These are phyloP conservation scores for Lactarius pseudohatsudake DNA, from an alignment of 768 basidiomycete genomes.

Conservation along the genomic window DNA sequence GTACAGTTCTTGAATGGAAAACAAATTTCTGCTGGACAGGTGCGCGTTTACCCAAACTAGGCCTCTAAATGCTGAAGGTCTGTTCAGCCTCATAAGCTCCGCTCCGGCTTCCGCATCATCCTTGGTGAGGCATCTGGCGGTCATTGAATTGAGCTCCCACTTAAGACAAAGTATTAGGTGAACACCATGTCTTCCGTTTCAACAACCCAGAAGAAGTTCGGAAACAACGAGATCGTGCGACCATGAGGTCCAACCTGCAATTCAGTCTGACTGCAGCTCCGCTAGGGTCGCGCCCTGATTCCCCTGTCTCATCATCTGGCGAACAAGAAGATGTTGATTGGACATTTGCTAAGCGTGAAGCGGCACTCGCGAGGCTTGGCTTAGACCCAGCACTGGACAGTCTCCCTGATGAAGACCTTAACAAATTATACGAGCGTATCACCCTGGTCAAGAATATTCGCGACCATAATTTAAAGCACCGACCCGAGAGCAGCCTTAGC, in stretches of 20 bases:
- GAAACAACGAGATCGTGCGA: constrained; percentile 82
- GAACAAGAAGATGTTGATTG: constrained; percentile 84
- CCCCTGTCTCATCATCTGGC: constrained; percentile 66
- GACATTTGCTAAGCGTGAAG: constrained; percentile 96
- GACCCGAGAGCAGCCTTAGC: constrained; percentile 87
- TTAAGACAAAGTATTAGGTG: constrained; percentile 50
- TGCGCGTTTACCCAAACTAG: constrained; percentile 38
- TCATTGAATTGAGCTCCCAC: not conserved
- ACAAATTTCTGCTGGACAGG: constrained; percentile 74
- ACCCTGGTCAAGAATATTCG: constrained; percentile 88
- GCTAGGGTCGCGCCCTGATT: constrained; percentile 76
- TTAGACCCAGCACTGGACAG: constrained; percentile 88
- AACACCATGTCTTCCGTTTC: constrained; percentile 97
- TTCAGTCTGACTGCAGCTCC: constrained; percentile 66
- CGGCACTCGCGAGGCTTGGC: constrained; percentile 82
- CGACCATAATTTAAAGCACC: constrained; percentile 73
- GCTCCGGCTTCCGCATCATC: constrained; percentile 95
- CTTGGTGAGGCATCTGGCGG: constrained; percentile 56
- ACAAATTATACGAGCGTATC: constrained; percentile 92
- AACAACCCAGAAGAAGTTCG: constrained; percentile 95
- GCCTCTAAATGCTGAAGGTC: constrained; percentile 5
- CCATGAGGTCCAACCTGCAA: constrained; percentile 66
- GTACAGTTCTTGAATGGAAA: constrained; percentile 90
- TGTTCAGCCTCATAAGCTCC: constrained; percentile 70
- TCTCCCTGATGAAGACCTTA: constrained; percentile 91